Percentiles rank a stretch among this genome's conserved stretches.
phyloP scores from a whole-genome alignment of 768 basidiomycete species.

The Hygrophorus pudorinus region DNA sequence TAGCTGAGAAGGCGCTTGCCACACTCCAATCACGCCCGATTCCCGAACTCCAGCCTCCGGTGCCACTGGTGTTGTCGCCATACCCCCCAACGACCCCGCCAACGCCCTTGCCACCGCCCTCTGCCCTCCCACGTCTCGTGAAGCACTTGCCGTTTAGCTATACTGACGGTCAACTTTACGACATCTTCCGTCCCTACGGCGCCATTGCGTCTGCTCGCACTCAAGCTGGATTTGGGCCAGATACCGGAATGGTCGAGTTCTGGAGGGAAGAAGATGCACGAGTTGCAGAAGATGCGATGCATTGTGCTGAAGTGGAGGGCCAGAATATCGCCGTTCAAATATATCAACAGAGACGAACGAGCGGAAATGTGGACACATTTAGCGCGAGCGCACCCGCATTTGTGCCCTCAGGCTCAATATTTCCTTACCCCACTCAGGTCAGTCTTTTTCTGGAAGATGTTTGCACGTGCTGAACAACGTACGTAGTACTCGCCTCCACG shows the following conservation, averaged over 20 bases:
- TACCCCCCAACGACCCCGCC: conserved; percentile 76
- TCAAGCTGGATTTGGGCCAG: conserved; percentile 66
- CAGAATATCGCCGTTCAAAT: conserved; percentile 78
- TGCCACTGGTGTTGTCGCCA: conserved; percentile 64
- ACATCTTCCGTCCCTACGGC: conserved; percentile 77
- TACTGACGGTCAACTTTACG: conserved; percentile 68
- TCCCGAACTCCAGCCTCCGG: conserved; percentile 47
- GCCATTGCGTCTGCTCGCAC: conserved; percentile 71
- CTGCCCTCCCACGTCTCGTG: conserved; percentile 69
- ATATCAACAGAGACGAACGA: conserved; percentile 59
- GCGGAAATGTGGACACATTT: conserved; percentile 49
- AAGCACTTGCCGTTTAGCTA: conserved; percentile 70
- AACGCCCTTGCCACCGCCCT: conserved; percentile 64
- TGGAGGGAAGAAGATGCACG: conserved; percentile 83
- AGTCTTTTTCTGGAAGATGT: conserved; percentile 9
- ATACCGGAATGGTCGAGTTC: conserved; percentile 74
- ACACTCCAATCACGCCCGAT: conserved; percentile 72
- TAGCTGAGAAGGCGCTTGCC: conserved; percentile 85
- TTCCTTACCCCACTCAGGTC: conserved; percentile 55
- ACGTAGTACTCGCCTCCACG: conserved; percentile 62
- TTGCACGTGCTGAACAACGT: conserved; percentile 2
- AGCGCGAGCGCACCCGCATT: conserved; percentile 68
- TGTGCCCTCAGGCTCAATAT: conserved; percentile 60
- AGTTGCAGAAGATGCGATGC: conserved; percentile 70
- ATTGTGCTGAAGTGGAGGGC: conserved; percentile 75